Conservation (phyloP, 352 stramenopile genomes). For the Globisporangium canariense region DNA sequence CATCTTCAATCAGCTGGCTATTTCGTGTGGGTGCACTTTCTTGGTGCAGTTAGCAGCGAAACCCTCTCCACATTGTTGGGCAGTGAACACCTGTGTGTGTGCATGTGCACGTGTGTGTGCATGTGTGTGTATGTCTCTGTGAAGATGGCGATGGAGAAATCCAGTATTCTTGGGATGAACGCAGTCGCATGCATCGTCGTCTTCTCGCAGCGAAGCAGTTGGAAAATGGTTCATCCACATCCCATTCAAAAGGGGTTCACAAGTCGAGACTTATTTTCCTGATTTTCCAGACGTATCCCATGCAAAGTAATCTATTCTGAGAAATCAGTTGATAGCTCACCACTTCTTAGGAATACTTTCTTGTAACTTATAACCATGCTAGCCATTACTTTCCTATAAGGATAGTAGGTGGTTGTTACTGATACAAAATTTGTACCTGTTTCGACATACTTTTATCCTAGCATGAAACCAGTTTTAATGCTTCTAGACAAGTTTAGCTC, state of each 20-base stretch:
- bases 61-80: neutral
- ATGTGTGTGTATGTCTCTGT: no score
- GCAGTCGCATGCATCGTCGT: neutral
- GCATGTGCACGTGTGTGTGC: neutral
- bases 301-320: conserved; percentile 14
- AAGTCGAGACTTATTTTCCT: conserved; percentile 1
- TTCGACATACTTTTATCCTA: neutral
- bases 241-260: neutral
- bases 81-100: no score
- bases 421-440: no score
- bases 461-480: neutral
- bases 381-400: neutral
- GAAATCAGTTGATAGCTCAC: neutral
- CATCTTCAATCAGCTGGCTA: neutral
- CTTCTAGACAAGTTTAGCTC: no score
- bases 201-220: neutral
- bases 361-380: neutral
- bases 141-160: no score
- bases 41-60: neutral
- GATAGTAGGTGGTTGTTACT: neutral
- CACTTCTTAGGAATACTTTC: neutral
- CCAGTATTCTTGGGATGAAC: neutral
- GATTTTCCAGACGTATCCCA: conserved; percentile 11
- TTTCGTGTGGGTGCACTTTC: neutral
- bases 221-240: neutral